These are phyloP conservation scores for Solanum hybrid DNA, from an alignment of 305 asterid genomes.

Conservation along the genomic window DNA sequence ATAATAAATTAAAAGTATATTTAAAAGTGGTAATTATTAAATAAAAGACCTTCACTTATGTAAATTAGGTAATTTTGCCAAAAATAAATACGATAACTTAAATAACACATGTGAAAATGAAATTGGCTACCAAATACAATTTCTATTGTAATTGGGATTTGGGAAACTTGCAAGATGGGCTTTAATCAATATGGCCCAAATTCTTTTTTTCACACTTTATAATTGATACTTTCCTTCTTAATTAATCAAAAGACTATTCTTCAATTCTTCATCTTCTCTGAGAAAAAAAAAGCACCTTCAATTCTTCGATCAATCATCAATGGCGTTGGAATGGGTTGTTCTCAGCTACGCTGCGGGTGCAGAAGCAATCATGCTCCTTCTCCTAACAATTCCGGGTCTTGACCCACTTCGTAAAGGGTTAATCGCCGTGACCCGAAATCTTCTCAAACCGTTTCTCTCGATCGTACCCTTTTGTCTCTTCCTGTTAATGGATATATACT, in stretches of 20 bases:
- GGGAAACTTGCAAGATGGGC: background rate
- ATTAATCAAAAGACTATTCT: background rate
- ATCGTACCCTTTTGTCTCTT: slow-evolving; percentile 82
- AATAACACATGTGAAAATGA: background rate
- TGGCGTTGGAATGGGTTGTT: slow-evolving; percentile 29
- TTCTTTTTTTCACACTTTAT: background rate
- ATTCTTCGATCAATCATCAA: background rate
- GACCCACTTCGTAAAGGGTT: slow-evolving; percentile 57
- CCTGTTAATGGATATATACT: slow-evolving; percentile 78
- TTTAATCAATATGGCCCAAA: background rate
- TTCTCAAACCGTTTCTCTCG: slow-evolving; percentile 73
- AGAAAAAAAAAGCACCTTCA: background rate
- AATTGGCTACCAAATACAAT: background rate
- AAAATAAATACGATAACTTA: background rate
- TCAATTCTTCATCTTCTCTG: background rate
- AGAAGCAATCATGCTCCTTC: slow-evolving; percentile 23
- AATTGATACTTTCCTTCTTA: background rate
- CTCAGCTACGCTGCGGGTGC: slow-evolving; percentile 21
- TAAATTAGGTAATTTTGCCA: background rate
- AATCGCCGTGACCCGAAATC: slow-evolving; percentile 63
- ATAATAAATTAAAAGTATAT: too few species aligned
- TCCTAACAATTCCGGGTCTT: slow-evolving; percentile 15
- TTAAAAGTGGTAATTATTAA: too few species aligned
- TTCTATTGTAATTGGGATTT: too few species aligned
- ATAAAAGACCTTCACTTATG: too few species aligned